Evolutionary conservation across 2,329 filamentous ascomycete genomes (phyloP), one percentile per base, ranked within the genome.

Genomic region (Sporothrix phasma): DNA sequence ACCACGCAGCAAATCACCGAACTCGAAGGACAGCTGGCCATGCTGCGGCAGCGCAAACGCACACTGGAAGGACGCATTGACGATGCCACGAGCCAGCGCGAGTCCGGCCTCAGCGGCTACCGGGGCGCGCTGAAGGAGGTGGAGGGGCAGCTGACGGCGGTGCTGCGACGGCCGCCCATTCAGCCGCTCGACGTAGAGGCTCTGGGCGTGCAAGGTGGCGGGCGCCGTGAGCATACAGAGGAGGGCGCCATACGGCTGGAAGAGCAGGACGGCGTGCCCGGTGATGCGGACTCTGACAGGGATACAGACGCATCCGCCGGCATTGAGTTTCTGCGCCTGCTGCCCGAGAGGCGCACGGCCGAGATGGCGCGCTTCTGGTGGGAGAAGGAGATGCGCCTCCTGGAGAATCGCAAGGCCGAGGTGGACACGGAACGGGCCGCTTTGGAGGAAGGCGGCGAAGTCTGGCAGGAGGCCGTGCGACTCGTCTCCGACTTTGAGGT

Each of bases 321-420:
- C 0, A 65, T 74, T 3, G 82, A 84, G 41, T 89, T 89, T 62
- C 71, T 87, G 41, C 77, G 79, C 2, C 76, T 91, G 7, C 82
- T 84, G 0, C 80, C 84, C 0, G 84, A 87, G 68, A 80, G 87
- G 19, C 79, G 88, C 54, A 92, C 88, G 0, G 72, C 87, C 1
- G 83, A 84, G 15, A 87, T 92, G 85, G 88, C 88, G 0, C 83
- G 79, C 65, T 81, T 86, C 15, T 89, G 88, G 80, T 92, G 87
- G 85, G 79, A 83, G 62, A 80, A 81, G 5, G 88, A 92, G 68
- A 77, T 86, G 1, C 75, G 75, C 1, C 74, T 82, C 0, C 75
- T 89, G 2, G 76, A 85, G 59, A 75, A 77, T 51, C 81, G 82
- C 65, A 84, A 82, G 67, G 70, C 75, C 8, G 79, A 81, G 29